Percentiles rank a stretch among this genome's conserved stretches.
These are phyloP conservation scores for Pseudozyma thailandica DNA, from an alignment of 1,284 basidiomycete genomes.

Conservation along the genomic window DNA sequence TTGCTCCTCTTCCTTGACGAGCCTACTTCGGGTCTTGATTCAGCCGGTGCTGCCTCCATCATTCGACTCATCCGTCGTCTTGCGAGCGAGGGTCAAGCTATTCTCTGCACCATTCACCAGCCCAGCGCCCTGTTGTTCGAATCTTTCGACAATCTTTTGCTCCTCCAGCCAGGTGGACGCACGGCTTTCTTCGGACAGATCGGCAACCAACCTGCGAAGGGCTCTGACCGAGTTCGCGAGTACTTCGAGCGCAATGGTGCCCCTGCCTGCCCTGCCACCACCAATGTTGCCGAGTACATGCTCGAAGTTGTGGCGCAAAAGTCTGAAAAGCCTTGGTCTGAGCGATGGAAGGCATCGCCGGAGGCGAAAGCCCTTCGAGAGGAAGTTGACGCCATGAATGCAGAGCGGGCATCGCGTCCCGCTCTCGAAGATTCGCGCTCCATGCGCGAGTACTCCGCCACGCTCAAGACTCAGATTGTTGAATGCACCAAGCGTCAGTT, in stretches of 20 bases:
- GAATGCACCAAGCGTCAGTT: conserved; percentile 73
- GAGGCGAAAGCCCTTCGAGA: conserved; percentile 69
- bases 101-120: conserved; percentile 64
- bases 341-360: conserved; percentile 65
- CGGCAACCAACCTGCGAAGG: conserved; percentile 38
- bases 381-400: conserved; percentile 70
- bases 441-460: conserved; percentile 73
- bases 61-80: conserved; percentile 54
- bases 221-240: conserved; percentile 37
- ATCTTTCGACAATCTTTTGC: conserved; percentile 56
- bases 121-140: conserved; percentile 57
- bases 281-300: conserved; percentile 66
- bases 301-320: conserved; percentile 65
- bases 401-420: conserved; percentile 53
- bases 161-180: conserved; percentile 53
- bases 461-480: conserved; percentile 72
- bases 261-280: conserved; percentile 42
- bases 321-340: conserved; percentile 37
- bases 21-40: conserved; percentile 60
- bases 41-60: conserved; percentile 53
- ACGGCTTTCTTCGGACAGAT: conserved; percentile 55
- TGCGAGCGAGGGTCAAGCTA: conserved; percentile 55
- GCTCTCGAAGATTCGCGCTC: conserved; percentile 37
- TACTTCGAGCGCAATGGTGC: conserved; percentile 61
- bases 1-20: conserved; percentile 65